phyloP scores from a whole-genome alignment of 768 basidiomycete species.

The Boletus eberwhitei region DNA sequence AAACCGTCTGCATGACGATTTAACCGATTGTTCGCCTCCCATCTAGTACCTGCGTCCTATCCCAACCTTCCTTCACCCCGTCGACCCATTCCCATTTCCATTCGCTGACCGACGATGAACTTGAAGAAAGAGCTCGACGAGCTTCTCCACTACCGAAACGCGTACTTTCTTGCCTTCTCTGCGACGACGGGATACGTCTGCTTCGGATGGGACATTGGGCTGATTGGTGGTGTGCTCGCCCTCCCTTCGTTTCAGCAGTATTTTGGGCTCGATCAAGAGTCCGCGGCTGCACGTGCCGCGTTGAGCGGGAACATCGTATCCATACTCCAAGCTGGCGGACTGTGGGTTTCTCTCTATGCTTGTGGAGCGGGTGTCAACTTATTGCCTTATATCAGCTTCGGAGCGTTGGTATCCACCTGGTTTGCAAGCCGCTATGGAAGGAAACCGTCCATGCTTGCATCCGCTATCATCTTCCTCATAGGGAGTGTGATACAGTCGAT shows the following conservation, averaged over 20 bases:
- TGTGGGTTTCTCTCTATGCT: slow-evolving; percentile 23
- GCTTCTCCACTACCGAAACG: slow-evolving; percentile 31
- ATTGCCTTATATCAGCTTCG: slow-evolving; percentile 2
- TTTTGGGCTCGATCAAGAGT: slow-evolving; percentile 30
- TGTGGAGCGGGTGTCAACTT: not conserved
- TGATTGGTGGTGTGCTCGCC: slow-evolving; percentile 36
- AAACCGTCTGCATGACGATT: not conserved
- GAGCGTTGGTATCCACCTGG: slow-evolving; percentile 28
- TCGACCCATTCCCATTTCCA: not conserved
- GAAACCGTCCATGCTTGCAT: slow-evolving; percentile 31
- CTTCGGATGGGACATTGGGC: slow-evolving; percentile 37
- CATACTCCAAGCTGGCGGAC: slow-evolving; percentile 35
- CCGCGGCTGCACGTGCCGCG: slow-evolving; percentile 22
- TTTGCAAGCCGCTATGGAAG: slow-evolving; percentile 34
- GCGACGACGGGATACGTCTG: slow-evolving; percentile 35
- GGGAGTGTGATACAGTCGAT: slow-evolving; percentile 35
- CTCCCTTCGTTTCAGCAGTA: slow-evolving; percentile 36
- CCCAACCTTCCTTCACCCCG: not conserved
- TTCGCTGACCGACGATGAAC: slow-evolving; percentile 8
- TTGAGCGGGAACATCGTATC: slow-evolving; percentile 39
- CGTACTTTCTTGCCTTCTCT: slow-evolving; percentile 33
- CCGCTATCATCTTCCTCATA: slow-evolving; percentile 33
- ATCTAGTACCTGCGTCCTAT: not conserved
- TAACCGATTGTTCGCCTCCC: not conserved
- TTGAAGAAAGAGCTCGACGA: slow-evolving; percentile 21